phyloP scores from a whole-genome alignment of 305 asterid genomes.

The Fraxinus platypoda region DNA sequence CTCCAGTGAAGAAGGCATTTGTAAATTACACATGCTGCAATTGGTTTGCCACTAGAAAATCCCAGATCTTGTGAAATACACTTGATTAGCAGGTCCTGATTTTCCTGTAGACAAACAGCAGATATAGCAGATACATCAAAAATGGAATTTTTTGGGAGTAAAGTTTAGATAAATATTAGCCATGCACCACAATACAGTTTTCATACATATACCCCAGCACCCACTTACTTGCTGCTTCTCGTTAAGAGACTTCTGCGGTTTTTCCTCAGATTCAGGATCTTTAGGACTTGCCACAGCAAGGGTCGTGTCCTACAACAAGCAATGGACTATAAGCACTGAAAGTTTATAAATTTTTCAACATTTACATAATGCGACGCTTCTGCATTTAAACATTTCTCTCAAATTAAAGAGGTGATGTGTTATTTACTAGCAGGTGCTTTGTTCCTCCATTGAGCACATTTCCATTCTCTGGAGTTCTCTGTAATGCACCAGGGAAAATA shows the following conservation, averaged over 20 bases:
- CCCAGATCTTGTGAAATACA: conserved; percentile 97
- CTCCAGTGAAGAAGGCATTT: conserved; percentile 99
- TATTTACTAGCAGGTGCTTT: conserved; percentile 34
- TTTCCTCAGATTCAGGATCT: conserved; percentile 92
- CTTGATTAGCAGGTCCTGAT: conserved; percentile 89
- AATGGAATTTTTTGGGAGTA: not conserved
- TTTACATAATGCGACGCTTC: not conserved
- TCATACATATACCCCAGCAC: conserved; percentile 13
- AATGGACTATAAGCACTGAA: conserved; percentile 26
- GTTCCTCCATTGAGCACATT: conserved; percentile 42
- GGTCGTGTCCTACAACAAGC: conserved; percentile 56
- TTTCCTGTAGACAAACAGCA: conserved; percentile 59
- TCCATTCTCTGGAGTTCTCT: conserved; percentile 54
- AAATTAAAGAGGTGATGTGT: not conserved
- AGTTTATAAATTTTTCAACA: conserved; percentile 6
- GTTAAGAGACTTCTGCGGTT: conserved; percentile 91
- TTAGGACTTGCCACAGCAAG: conserved; percentile 51
- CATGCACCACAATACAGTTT: not conserved
- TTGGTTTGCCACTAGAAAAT: conserved; percentile 90
- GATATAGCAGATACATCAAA: conserved; percentile 19
- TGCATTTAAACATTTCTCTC: not conserved
- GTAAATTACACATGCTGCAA: conserved; percentile 93
- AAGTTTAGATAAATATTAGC: not conserved
- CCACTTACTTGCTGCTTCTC: conserved; percentile 93
- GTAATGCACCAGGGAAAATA: conserved; percentile 22